Evolutionary conservation across 805 yeast species (phyloP), one percentile per base, ranked within the genome.

Genomic region (Isabelozyma heimii): DNA sequence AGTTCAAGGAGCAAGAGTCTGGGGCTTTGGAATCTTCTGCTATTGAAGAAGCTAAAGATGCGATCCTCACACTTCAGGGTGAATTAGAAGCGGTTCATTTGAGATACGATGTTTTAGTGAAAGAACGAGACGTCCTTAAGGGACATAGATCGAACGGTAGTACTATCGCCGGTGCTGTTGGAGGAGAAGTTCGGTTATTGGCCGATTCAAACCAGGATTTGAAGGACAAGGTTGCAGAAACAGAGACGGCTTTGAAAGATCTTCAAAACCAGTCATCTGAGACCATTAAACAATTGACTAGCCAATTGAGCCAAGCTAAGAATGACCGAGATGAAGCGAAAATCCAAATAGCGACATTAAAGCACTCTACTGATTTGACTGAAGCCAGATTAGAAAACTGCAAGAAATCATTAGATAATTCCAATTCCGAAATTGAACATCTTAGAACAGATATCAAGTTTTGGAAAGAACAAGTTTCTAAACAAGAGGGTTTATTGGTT

Each of bases 51-150:
- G 91, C 92, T 0, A 81, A 81, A 52, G 83, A 82, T 27, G 90
- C 91, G 1, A 84, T 87, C 24, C 53, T 79, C 26, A 79, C 84
- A 0, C 68, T 87, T 44, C 83, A 85, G 61, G 79, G 81, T 13
- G 83, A 85, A 53, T 67, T 87, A 37, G 72, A 75, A 16, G 69
- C 77, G 14, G 60, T 82, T 8, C 81, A 80, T 52, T 60, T 75
- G 2, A 82, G 80, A 59, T 63, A 84, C 40, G 79, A 73, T 9
- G 77, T 85, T 1, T 74, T 81, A 2, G 68, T 76, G 4, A 78
- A 82, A 52, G 95, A 89, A 62, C 79, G 91, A 47, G 95, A 91
- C 56, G 80, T 83, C 69, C 76, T 84, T 56, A 76, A 83, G 59
- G 42, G 57, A 4, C 47, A 57, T 16, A 10, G 35, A 30, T 47